Base-by-base conservation (phyloP, 176 grass and related monocot species). In the Triticum dicoccoides region DNA sequence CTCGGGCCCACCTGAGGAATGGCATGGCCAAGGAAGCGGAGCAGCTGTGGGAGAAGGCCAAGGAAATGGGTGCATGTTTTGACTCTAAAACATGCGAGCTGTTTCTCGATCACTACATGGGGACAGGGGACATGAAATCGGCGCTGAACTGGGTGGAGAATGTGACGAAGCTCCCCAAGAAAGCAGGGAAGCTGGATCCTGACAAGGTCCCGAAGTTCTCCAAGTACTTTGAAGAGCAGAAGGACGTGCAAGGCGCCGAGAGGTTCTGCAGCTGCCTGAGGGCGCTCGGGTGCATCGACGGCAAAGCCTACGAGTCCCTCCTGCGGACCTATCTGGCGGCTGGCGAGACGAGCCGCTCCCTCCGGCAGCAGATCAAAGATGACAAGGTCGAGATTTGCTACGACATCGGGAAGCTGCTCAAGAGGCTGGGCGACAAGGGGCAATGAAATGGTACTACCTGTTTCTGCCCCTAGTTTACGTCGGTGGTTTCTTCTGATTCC, bases 81-180 rank as follows among this genome's bases (percentile, higher is more conserved):
- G 85, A 91, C 81, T 87, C 56, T 14, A 91, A 73, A 84, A 97
- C 90, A 25, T 92, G 92, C 9, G 86, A 89, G 65, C 42, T 92
- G 41, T 97, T 97, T 83, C 61, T 92, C 5, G 86, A 89, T 80
- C 86, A 89, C 82, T 94, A 89, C 80, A 84, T 92, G 84, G 56
- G 81, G 69, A 69, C 77, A 27, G 65, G 65, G 23, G 52, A 88
- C 15, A 78, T 81, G 67, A 74, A 47, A 5, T 82, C 72, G 14
- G 92, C 92, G 14, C 83, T 94, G 63, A 81, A 69, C n/a, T 97
- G 90, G 95, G 85, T 92, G 0, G 88, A 94, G 69, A 92, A 72
- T 54, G 85, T 82, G 45, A 58, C 39, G 44, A 61, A 88, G 77
- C 89, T 91, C 52, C 44, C 86, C 66, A 91, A 83, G 83, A 87